Conservation (phyloP, 78 protist species). For the Polysphondylium violaceum region DNA sequence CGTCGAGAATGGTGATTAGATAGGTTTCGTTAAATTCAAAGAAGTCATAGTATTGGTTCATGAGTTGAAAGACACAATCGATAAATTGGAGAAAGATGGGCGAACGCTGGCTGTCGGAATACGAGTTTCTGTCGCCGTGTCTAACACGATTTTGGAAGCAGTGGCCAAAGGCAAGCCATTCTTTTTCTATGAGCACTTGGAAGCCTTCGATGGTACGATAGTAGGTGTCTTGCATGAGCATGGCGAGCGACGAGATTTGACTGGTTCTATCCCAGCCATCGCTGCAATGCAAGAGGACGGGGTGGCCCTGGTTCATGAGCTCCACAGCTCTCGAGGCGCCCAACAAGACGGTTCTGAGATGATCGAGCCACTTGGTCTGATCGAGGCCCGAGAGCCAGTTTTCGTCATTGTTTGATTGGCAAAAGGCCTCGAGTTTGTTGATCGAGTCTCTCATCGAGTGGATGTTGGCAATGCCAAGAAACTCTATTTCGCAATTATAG, state of each 20-base stretch:
- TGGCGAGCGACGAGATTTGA: constrained; percentile 75
- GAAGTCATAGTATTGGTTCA: constrained; percentile 80
- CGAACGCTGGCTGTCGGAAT: constrained; percentile 72
- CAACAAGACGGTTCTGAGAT: constrained; percentile 32
- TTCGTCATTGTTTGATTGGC: constrained; percentile 31
- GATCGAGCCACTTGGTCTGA: constrained; percentile 76
- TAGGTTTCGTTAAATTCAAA: constrained; percentile 93
- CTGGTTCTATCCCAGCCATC: constrained; percentile 98
- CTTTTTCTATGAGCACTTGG: constrained; percentile 93
- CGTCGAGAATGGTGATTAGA: constrained; percentile 78
- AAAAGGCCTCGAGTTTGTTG: constrained; percentile 24
- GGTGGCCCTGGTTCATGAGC: constrained; percentile 26
- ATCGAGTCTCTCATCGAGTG: constrained; percentile 91
- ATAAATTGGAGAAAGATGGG: constrained; percentile 97
- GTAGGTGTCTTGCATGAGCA: constrained; percentile 91
- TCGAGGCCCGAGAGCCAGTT: constrained; percentile 64
- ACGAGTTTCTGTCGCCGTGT: constrained; percentile 69
- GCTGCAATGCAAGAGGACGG: constrained; percentile 93
- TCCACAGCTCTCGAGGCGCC: constrained; percentile 50
- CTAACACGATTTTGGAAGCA: constrained; percentile 78
- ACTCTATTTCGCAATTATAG: constrained; percentile 59
- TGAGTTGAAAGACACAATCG: constrained; percentile 92
- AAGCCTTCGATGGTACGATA: constrained; percentile 94
- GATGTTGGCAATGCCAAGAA: constrained; percentile 91
- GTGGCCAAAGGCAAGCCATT: constrained; percentile 96